Base-by-base conservation (phyloP, 306 rosid genomes). In the Coriaria nepalensis region DNA sequence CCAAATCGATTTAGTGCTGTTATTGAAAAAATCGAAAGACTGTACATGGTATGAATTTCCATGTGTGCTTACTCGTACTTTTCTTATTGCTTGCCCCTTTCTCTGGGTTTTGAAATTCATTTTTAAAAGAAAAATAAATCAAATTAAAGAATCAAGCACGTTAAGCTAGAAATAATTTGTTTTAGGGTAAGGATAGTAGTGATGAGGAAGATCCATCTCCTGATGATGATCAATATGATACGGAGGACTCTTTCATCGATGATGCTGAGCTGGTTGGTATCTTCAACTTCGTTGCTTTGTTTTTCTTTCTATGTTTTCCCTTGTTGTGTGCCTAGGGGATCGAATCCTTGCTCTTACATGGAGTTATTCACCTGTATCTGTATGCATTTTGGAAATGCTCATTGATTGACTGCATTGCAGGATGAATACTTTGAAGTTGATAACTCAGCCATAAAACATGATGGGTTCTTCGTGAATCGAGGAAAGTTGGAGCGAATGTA, bases 351-450 rank as follows among this genome's bases (percentile, higher is more conserved):
- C 36, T 20, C 37, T 42, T 15, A 45, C 13, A 57, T 42, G 20
- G 48, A 13, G 15, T 11, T 67, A 59, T 35, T 35, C 29, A 20
- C 11, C 42, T 44, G 40, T 43, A 48, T 42, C 6, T 60, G 10
- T 13, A 45, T 47, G 45, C 37, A 66, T 47, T 57, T 63, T 13
- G 12, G 37, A 38, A 63, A 53, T 33, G n/a, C 32, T 48, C 34
- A 52, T 47, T 14, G 35, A 38, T 35, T 50, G 45, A 60, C 43
- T 59, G 44, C 59, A 67, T 34, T 71, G 87, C 94, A 90, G 95
- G 98, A 90, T 69, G 98, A 90, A 51, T 90, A 90, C 66, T 90
- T 90, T 61, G 79, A 90, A 72, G 98, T 90, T 67, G 98, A 90
- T 65, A 69, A 85, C 68, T 84, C 94, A 35, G 77, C 85, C 49